Evolutionary conservation across 2,329 filamentous ascomycete genomes (phyloP).

Genomic region (Fusarium mangiferae): DNA sequence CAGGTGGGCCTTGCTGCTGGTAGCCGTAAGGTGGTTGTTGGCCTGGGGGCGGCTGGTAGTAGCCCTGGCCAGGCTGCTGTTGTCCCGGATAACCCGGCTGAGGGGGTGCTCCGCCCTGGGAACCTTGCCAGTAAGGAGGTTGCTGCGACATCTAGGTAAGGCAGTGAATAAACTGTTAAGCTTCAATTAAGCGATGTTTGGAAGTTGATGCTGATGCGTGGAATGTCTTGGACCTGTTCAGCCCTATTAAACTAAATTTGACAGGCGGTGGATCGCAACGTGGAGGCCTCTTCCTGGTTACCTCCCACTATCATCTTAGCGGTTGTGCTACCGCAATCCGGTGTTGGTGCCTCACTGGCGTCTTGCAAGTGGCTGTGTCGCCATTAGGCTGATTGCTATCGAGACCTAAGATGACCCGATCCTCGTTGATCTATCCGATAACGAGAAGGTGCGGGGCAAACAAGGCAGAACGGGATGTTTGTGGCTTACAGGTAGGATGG

Average conservation of each 20-base stretch:
- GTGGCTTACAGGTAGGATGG: not conserved
- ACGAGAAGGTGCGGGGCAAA: not conserved
- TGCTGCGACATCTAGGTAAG: slow-evolving; percentile 18
- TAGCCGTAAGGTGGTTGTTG: slow-evolving; percentile 27
- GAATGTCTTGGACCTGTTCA: not conserved
- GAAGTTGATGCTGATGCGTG: not conserved
- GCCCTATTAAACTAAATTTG: slow-evolving; percentile 2
- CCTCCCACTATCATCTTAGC: not conserved
- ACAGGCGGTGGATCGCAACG: not conserved
- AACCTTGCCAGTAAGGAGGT: slow-evolving; percentile 35
- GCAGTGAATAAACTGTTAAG: not conserved
- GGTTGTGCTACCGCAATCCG: not conserved
- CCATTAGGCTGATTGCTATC: not conserved
- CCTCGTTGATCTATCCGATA: not conserved
- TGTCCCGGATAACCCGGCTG: slow-evolving; percentile 22
- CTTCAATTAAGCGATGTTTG: not conserved
- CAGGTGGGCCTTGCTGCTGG: slow-evolving; percentile 6
- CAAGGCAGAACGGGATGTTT: not conserved
- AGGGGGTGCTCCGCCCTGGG: slow-evolving; percentile 6
- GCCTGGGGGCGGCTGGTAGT: slow-evolving; percentile 26
- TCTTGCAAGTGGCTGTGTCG: not conserved
- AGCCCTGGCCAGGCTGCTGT: slow-evolving; percentile 9
- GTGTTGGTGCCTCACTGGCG: not conserved
- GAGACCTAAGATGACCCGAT: not conserved
- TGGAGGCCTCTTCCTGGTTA: slow-evolving; percentile 13